Evolutionary conservation across 306 rosid genomes (phyloP), one percentile per base, ranked within the genome.

Genomic region (Vigna angularis): DNA sequence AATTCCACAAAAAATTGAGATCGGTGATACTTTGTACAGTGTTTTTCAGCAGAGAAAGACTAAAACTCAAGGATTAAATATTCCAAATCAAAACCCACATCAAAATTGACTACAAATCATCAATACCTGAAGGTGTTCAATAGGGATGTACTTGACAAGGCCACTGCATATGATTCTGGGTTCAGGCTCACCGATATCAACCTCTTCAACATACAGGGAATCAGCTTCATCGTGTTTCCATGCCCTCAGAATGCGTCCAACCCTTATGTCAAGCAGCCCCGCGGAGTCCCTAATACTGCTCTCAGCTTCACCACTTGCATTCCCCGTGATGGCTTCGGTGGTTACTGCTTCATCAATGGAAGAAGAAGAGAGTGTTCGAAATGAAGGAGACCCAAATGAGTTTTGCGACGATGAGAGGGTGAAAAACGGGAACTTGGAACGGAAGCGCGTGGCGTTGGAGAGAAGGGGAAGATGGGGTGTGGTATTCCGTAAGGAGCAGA

Each of bases 161-260:
- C 98, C 98, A 66, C 97, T 92, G 85, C 98, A 95, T 73, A 95
- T 92, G 49, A 90, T 80, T 79, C 96, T 93, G 59, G 98, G 92
- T 75, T 95, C 90, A 13, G 92, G 74, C 51, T 95, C 97, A 42
- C 98, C 98, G 64, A 89, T 82, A 76, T 92, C 96, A 2, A 95
- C 90, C 81, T 91, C 97, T 83, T 95, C 98, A 1, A 92, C 98
- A 79, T 88, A 95, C 16, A 95, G 98, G 42, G 93, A 81, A 26
- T 95, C 98, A 32, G 98, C 98, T 72, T 95, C 98, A 47, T 87
- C 93, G 62, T 95, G 98, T 81, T 89, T 87, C 98, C 97, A 89
- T 1, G 96, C 98, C 83, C 48, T 92, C 30, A 89, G 36, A 68
- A 94, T 83, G 3, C 71, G 82, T 44, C 98, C 98, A 73, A 94